A percentile compares a stretch with the other conserved stretches of the same genome.
Conservation (phyloP, 306 rosid genomes). For the Sesbania bispinosa region DNA sequence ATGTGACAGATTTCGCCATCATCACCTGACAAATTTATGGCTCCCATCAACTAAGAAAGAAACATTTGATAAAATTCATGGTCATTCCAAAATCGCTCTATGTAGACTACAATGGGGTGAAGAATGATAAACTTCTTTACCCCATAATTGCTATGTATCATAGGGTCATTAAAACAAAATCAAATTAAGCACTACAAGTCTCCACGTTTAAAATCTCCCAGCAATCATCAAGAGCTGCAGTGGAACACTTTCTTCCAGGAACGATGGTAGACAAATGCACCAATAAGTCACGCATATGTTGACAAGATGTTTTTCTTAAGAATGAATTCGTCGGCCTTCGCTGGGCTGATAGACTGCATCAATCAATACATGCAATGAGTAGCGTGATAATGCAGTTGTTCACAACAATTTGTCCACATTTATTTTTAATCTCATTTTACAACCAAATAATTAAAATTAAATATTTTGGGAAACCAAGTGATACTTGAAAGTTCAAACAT, state of each 20-base stretch:
- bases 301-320: slow-evolving; percentile 79
- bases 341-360: slow-evolving; percentile 78
- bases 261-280: background rate
- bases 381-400: background rate
- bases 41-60: background rate
- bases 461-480: background rate
- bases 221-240: background rate
- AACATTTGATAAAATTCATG: background rate
- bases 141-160: slow-evolving; percentile 8
- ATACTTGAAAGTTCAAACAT: background rate
- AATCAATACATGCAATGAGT: background rate
- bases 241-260: background rate
- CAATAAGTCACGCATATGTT: slow-evolving; percentile 37
- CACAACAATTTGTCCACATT: background rate
- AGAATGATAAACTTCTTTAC: background rate
- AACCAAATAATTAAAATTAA: background rate
- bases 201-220: slow-evolving; percentile 7
- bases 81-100: slow-evolving; percentile 9
- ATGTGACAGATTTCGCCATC: background rate
- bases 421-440: background rate
- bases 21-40: background rate
- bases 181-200: slow-evolving; percentile 12
- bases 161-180: background rate
- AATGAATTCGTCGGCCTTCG: slow-evolving; percentile 84
- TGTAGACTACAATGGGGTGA: background rate